Conservation (phyloP, 2,329 filamentous ascomycete genomes). For the Monosporascus sp. region DNA sequence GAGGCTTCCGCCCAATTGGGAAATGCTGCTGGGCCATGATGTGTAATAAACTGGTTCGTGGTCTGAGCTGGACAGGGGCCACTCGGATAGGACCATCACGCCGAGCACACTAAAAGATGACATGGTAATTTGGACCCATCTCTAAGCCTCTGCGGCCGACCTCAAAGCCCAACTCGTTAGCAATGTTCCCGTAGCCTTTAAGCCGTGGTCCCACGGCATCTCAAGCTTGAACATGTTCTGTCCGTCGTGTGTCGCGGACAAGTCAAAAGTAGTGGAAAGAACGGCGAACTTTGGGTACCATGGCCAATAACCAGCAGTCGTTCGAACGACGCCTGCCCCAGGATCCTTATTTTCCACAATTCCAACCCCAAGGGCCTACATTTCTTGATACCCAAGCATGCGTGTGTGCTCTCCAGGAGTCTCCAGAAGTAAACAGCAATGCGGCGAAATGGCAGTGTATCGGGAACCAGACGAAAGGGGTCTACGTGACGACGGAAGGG, state of each 20-base stretch:
- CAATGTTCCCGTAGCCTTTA: too few species aligned
- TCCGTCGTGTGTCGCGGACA: not conserved
- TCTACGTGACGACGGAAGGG: conserved; percentile 31
- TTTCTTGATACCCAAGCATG: conserved; percentile 36
- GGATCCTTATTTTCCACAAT: conserved; percentile 30
- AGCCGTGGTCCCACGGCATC: too few species aligned
- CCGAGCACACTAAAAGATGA: not conserved
- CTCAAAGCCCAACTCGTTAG: too few species aligned
- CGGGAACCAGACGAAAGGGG: conserved; percentile 36
- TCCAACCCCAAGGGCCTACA: conserved; percentile 22
- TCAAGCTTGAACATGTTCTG: too few species aligned
- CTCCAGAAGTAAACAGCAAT: conserved; percentile 12
- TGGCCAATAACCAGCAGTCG: not conserved
- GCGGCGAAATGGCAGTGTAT: conserved; percentile 38
- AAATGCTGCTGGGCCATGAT: not conserved
- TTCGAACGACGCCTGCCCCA: conserved; percentile 20
- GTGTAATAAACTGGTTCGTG: not conserved
- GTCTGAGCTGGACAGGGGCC: not conserved
- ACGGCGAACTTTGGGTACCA: not conserved
- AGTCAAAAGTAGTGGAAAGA: not conserved
- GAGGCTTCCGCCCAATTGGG: not conserved
- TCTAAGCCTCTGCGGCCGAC: not conserved
- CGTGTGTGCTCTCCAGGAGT: conserved; percentile 29
- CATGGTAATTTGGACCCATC: not conserved
- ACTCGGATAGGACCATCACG: not conserved